Evolutionary conservation across 495 filamentous ascomycete species (phyloP), one percentile per base, ranked within the genome.

Genomic region (Podospora pseudocomata): DNA sequence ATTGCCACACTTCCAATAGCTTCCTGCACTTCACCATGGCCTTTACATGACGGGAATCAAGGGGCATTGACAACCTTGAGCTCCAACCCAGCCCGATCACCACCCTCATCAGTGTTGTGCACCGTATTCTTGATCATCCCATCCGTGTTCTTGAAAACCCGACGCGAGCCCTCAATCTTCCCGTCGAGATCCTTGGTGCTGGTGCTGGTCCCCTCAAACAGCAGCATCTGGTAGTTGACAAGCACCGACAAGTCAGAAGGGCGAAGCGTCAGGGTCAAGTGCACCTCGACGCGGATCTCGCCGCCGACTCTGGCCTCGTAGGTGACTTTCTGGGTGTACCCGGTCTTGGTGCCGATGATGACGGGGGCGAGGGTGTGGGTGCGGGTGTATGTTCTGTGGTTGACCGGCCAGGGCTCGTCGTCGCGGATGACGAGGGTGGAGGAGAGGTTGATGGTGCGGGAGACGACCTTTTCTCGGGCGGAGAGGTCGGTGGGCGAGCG

Each of bases 231-330:
- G 20, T 67, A 67, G 58, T 28, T 27, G 30, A 67, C 65, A 15
- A 23, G 27, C 19, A 67, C 56, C 5, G 57, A 60, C 55, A 61
- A n/a, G 34, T 67, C 65, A 9, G 26, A 18, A 2, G 65, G 65
- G 5, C 39, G 6, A 15, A 67, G 65, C 7, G 65, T 67, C 19
- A 67, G 30, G 5, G 65, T 67, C 65, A 67, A 28, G 56, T 30
- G 16, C 18, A 67, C 65, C 57, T 67, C 57, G 32, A 67, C 32
- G 30, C 65, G 58, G 16, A 67, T 67, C 65, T 67, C 65, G 57
- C 65, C 65, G 30, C 65, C 65, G 15, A 59, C 65, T 6, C 16
- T 32, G 5, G 56, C 65, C 20, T 19, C 20, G 57, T 61, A 67
- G 27, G 9, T 39, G 57, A 61, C 65, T 19, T 60, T 27, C 19